Conservation (phyloP, 2,329 filamentous ascomycete species). For the Chrysoporthe deuterocubensis region DNA sequence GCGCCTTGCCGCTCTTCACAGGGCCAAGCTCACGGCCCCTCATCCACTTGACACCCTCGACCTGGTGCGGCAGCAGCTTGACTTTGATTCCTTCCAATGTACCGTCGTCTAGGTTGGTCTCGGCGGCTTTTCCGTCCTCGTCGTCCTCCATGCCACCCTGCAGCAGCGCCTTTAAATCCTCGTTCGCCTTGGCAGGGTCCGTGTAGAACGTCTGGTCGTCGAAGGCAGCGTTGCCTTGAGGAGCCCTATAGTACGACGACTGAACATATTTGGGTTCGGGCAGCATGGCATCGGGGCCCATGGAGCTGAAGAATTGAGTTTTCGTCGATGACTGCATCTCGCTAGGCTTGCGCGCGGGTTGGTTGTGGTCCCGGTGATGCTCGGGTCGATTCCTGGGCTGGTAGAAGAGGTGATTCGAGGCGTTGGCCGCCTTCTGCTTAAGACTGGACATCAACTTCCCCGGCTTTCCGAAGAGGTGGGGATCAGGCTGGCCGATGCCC, state of each 20-base stretch:
- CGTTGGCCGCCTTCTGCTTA: constrained; percentile 57
- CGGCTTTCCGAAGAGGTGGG: constrained; percentile 44
- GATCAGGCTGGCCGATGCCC: constrained; percentile 31
- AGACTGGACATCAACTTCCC: constrained; percentile 52
- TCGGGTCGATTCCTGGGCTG: constrained; percentile 60
- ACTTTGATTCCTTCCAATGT: constrained; percentile 80
- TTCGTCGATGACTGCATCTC: constrained; percentile 32
- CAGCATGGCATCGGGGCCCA: constrained; percentile 36
- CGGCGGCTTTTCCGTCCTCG: constrained; percentile 57
- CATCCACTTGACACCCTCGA: constrained; percentile 96
- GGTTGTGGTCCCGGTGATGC: constrained; percentile 56
- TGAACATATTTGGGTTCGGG: constrained; percentile 39
- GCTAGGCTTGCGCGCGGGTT: constrained; percentile 49
- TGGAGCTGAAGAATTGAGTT: constrained; percentile 54
- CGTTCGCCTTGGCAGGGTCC: constrained; percentile 72
- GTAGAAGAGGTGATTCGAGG: constrained; percentile 48
- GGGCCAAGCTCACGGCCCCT: constrained; percentile 85
- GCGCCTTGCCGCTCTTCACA: constrained; percentile 78
- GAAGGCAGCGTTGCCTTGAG: constrained; percentile 29
- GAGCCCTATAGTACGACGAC: constrained; percentile 30
- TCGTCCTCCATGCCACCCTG: constrained; percentile 81
- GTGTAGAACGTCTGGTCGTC: constrained; percentile 64
- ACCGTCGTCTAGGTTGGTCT: constrained; percentile 50
- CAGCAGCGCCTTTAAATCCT: constrained; percentile 79
- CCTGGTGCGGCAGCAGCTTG: constrained; percentile 88